A percentile compares a stretch with the other conserved stretches of the same genome.
Conservation (phyloP, 331 rosid species). For the Pyrus hybrid region DNA sequence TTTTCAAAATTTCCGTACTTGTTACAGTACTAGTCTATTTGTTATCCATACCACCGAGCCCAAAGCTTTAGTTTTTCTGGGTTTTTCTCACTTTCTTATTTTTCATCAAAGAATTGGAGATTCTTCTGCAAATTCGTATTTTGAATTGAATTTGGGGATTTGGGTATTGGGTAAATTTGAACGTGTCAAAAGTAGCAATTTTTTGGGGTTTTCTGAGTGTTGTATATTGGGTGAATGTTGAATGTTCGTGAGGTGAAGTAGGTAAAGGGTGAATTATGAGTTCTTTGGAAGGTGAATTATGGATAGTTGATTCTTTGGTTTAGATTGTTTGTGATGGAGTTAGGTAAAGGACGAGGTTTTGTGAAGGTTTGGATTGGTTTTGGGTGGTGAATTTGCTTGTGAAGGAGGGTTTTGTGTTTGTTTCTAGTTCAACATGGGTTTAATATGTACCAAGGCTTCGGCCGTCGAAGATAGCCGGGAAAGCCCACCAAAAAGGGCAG, state of each 20-base stretch:
- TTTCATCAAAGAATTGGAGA: neutral
- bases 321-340: conserved; percentile 23
- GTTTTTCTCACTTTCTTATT: neutral
- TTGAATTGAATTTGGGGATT: neutral
- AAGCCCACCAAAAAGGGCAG: conserved; percentile 27
- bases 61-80: neutral
- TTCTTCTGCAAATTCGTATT: neutral
- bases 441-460: conserved; percentile 50
- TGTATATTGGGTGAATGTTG: neutral
- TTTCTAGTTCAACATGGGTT: conserved; percentile 57
- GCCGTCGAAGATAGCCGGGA: conserved; percentile 55
- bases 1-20: neutral
- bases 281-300: conserved; percentile 10
- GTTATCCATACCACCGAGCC: neutral
- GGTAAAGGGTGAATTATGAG: neutral
- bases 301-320: conserved; percentile 15
- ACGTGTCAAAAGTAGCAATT: neutral
- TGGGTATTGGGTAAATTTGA: neutral
- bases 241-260: neutral
- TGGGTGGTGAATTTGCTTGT: conserved; percentile 16
- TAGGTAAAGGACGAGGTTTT: conserved; percentile 23
- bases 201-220: neutral
- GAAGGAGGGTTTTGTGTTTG: conserved; percentile 9
- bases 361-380: conserved; percentile 22
- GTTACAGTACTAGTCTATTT: too few species aligned